Evolutionary conservation across 345 rosid species (phyloP).

Genomic region (Populus simonii): DNA sequence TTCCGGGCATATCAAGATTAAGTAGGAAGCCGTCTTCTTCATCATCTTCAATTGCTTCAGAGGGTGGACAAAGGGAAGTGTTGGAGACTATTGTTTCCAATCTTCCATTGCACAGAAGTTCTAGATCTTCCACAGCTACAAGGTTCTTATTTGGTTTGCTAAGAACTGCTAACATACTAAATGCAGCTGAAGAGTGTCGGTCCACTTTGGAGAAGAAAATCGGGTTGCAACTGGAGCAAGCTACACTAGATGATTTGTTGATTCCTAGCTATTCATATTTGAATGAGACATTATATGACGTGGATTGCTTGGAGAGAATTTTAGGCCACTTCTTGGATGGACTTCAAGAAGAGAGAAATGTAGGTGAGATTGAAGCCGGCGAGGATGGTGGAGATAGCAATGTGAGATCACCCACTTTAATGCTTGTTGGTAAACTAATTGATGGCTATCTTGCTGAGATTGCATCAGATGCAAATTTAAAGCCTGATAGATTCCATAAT

Average conservation of each 20-base stretch:
- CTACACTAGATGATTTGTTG: constrained; percentile 80
- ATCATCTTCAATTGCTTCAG: constrained; percentile 44
- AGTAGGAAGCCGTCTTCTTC: constrained; percentile 63
- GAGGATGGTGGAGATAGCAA: constrained; percentile 16
- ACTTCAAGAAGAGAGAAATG: constrained; percentile 35
- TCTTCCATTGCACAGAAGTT: constrained; percentile 59
- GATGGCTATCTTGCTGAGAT: constrained; percentile 92
- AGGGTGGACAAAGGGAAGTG: constrained; percentile 73
- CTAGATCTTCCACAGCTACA: constrained; percentile 53
- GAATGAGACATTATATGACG: constrained; percentile 87
- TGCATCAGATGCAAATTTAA: constrained; percentile 85
- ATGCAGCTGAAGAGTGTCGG: constrained; percentile 63
- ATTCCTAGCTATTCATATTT: constrained; percentile 95
- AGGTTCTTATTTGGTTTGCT: constrained; percentile 68
- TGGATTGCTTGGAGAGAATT: constrained; percentile 89
- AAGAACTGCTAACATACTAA: constrained; percentile 76
- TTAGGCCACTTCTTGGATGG: constrained; percentile 65
- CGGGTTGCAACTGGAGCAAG: constrained; percentile 76
- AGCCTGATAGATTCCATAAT: constrained; percentile 68
- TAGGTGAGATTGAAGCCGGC: constrained; percentile 30
- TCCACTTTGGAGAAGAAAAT: constrained; percentile 71
- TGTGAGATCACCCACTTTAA: constrained; percentile 48
- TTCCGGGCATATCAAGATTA: constrained; percentile 72
- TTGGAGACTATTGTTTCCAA: constrained; percentile 59
- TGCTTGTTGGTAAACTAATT: constrained; percentile 84